Percentiles rank a stretch among this genome's conserved stretches.
phyloP scores from a whole-genome alignment of 306 rosid species.

The Cucumis hystrix region DNA sequence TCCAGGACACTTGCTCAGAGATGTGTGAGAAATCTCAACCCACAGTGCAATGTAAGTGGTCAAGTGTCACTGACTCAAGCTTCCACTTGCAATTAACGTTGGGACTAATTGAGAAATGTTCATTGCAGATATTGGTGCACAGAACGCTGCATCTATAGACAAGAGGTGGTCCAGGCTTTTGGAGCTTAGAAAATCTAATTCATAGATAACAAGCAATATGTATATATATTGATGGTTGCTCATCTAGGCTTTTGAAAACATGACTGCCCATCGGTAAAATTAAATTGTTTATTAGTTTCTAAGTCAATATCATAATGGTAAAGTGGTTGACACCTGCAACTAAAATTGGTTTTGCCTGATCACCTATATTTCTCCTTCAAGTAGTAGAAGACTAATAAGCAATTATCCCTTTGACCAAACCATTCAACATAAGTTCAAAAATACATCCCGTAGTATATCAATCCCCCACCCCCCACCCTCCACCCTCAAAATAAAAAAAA shows the following conservation, averaged over 20 bases:
- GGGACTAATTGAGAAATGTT: not conserved
- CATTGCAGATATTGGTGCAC: constrained; percentile 34
- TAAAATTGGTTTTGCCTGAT: not conserved
- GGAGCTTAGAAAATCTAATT: constrained; percentile 37
- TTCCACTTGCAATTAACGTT: not conserved
- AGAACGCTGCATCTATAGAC: constrained; percentile 28
- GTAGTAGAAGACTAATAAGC: not conserved
- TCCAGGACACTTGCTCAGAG: constrained; percentile 83
- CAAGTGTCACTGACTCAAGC: not conserved
- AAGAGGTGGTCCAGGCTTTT: constrained; percentile 65
- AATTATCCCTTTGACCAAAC: not conserved
- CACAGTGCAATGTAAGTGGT: constrained; percentile 43
- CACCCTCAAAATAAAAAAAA: too few relatives aligned
- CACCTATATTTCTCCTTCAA: not conserved
- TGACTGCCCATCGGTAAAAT: not conserved
- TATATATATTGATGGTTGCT: not conserved
- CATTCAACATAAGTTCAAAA: not conserved
- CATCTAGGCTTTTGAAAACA: not conserved
- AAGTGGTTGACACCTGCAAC: not conserved
- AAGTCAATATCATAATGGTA: not conserved
- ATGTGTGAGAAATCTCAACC: constrained; percentile 56
- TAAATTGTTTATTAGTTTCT: not conserved
- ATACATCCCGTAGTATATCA: not conserved
- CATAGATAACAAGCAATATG: not conserved
- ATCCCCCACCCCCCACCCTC: too few relatives aligned